These are phyloP conservation scores for Kondoa subrosea DNA, from an alignment of 768 basidiomycete species.

Conservation along the genomic window DNA sequence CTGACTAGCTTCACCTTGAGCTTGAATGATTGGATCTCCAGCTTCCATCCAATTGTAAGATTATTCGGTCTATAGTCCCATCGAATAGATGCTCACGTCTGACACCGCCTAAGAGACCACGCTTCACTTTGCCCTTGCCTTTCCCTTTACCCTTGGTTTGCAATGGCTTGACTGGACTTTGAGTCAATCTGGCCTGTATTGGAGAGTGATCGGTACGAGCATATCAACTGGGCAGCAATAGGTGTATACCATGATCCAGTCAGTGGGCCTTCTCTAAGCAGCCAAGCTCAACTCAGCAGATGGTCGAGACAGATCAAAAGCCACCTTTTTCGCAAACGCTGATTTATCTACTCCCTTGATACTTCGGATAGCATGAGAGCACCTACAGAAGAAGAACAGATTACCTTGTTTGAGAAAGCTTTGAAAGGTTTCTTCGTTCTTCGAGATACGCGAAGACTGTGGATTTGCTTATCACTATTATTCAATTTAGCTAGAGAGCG, in stretches of 20 bases:
- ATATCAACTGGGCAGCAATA: too few relatives aligned
- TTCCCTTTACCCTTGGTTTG: neutral
- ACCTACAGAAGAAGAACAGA: neutral
- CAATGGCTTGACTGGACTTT: neutral
- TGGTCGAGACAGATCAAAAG: too few relatives aligned
- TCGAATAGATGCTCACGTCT: constrained; percentile 1
- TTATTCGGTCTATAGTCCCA: neutral
- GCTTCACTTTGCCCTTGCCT: constrained; percentile 5
- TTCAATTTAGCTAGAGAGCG: neutral
- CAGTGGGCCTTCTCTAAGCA: too few relatives aligned
- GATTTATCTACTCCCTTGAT: neutral
- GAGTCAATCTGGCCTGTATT: neutral
- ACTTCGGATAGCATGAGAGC: neutral
- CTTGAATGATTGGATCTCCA: constrained; percentile 16
- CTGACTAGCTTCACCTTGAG: too few relatives aligned
- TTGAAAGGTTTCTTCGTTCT: neutral
- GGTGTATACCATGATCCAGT: too few relatives aligned
- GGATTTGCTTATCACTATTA: neutral
- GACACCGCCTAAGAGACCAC: neutral
- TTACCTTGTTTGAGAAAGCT: neutral
- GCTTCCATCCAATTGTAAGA: neutral
- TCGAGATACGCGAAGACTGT: neutral
- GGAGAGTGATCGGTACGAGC: neutral
- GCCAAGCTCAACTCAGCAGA: too few relatives aligned
- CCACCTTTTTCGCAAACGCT: too few relatives aligned